Percentiles rank a stretch among this genome's conserved stretches.
These are phyloP conservation scores for Hypomyces rosellus DNA, from an alignment of 2,329 filamentous ascomycete species.

Conservation along the genomic window DNA sequence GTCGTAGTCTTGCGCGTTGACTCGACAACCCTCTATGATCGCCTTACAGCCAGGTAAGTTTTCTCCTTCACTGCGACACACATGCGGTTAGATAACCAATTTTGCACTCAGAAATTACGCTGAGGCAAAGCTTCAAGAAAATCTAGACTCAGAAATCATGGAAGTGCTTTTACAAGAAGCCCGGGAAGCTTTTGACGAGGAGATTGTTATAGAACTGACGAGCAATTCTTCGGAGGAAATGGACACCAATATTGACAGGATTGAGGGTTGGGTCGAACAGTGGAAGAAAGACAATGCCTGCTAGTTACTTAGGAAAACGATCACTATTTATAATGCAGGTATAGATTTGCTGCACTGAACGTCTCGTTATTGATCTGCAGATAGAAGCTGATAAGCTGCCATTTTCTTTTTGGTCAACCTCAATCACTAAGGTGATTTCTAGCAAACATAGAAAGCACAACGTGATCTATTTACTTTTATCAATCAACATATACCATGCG, in stretches of 20 bases:
- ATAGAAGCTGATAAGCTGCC: too few relatives aligned
- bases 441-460: too few relatives aligned
- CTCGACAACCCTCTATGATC: constrained; percentile 75
- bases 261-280: constrained; percentile 72
- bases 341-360: too few relatives aligned
- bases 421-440: too few relatives aligned
- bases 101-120: constrained; percentile 58
- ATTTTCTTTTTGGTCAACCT: too few relatives aligned
- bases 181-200: constrained; percentile 73
- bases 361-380: too few relatives aligned
- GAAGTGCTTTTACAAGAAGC: constrained; percentile 89
- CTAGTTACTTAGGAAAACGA: not conserved
- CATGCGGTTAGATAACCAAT: not conserved
- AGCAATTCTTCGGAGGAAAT: constrained; percentile 81
- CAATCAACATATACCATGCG: too few relatives aligned
- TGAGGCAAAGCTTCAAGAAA: constrained; percentile 87
- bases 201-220: constrained; percentile 81
- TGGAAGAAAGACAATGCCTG: constrained; percentile 63
- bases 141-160: constrained; percentile 96
- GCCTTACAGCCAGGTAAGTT: constrained; percentile 63
- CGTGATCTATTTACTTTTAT: too few relatives aligned
- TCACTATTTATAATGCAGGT: too few relatives aligned
- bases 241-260: constrained; percentile 78
- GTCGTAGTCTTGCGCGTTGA: constrained; percentile 86
- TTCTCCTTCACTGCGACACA: not conserved